Conservation (phyloP, 148 eudicot species). For the Drosera capensis region DNA sequence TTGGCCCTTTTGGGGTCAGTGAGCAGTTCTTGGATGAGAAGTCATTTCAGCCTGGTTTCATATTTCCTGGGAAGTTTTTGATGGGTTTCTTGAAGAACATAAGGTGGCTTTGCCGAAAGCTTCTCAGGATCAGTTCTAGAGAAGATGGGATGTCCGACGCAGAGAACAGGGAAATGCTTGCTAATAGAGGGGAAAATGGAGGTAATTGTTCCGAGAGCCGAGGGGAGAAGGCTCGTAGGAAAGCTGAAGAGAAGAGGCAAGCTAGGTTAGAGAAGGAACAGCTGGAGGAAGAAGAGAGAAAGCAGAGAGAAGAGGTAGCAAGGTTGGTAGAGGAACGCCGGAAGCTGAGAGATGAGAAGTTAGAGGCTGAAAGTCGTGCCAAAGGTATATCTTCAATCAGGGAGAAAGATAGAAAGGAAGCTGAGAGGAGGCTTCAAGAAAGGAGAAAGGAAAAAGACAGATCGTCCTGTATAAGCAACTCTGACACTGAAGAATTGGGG, state of each 20-base stretch:
- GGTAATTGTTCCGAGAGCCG: constrained; percentile 52
- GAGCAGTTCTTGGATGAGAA: constrained; percentile 59
- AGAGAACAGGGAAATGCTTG: constrained; percentile 34
- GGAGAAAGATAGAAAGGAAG: constrained; percentile 61
- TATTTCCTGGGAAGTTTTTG: constrained; percentile 41
- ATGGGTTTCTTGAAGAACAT: constrained; percentile 34
- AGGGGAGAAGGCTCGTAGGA: constrained; percentile 93
- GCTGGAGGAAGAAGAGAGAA: constrained; percentile 87
- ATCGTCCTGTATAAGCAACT: constrained; percentile 86
- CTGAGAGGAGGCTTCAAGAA: constrained; percentile 66
- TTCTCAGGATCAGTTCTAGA: constrained; percentile 50
- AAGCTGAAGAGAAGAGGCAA: constrained; percentile 95
- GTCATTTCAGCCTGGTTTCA: constrained; percentile 38
- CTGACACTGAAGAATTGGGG: constrained; percentile 80
- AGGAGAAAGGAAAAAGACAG: constrained; percentile 75
- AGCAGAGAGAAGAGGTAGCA: constrained; percentile 96
- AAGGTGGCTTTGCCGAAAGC: constrained; percentile 66
- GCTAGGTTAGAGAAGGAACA: constrained; percentile 93
- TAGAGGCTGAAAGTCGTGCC: constrained; percentile 65
- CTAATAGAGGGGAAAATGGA: constrained; percentile 63
- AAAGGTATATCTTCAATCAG: constrained; percentile 29
- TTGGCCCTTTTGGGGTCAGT: constrained; percentile 30
- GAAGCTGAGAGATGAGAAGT: constrained; percentile 71
- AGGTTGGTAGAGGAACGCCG: constrained; percentile 90
- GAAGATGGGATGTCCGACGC: constrained; percentile 48